Conservation (phyloP, 2,329 filamentous ascomycete genomes). For the Hortaea werneckii region DNA sequence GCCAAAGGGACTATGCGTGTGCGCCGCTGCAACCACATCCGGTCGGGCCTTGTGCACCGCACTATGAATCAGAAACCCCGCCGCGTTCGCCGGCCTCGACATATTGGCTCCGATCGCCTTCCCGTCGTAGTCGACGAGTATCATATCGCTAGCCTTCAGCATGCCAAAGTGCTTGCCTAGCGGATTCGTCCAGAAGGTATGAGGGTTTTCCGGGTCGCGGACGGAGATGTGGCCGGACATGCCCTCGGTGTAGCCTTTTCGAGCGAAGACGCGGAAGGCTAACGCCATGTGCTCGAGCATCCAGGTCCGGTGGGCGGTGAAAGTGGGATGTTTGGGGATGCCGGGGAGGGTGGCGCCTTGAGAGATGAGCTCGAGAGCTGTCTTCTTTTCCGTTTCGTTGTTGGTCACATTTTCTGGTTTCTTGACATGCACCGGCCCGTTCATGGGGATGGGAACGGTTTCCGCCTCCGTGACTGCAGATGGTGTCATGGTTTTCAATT, state of each 20-base stretch:
- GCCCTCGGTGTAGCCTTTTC: constrained; percentile 57
- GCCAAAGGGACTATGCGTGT: constrained; percentile 56
- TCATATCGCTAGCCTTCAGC: constrained; percentile 56
- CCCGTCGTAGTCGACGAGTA: constrained; percentile 55
- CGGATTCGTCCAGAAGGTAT: constrained; percentile 60
- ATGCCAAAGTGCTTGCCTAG: constrained; percentile 56
- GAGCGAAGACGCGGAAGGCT: constrained; percentile 58
- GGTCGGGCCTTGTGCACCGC: constrained; percentile 58
- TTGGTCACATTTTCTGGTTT: neutral
- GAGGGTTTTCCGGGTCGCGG: constrained; percentile 51
- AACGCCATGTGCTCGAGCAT: constrained; percentile 54
- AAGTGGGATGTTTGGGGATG: constrained; percentile 47
- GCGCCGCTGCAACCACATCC: constrained; percentile 59
- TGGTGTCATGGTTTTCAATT: constrained; percentile 17
- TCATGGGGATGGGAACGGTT: neutral
- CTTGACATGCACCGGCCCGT: constrained; percentile 9
- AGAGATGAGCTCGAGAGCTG: constrained; percentile 31
- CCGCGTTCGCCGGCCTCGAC: constrained; percentile 51
- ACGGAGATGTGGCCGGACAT: constrained; percentile 60
- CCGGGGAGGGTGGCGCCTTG: constrained; percentile 40
- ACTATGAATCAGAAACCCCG: constrained; percentile 60
- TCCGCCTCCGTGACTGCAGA: constrained; percentile 16
- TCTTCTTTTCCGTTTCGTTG: constrained; percentile 17
- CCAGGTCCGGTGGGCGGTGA: constrained; percentile 50
- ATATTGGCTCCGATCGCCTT: constrained; percentile 54